Evolutionary conservation across 2,329 filamentous ascomycete species (phyloP).

Genomic region (Botrytis squamosa): DNA sequence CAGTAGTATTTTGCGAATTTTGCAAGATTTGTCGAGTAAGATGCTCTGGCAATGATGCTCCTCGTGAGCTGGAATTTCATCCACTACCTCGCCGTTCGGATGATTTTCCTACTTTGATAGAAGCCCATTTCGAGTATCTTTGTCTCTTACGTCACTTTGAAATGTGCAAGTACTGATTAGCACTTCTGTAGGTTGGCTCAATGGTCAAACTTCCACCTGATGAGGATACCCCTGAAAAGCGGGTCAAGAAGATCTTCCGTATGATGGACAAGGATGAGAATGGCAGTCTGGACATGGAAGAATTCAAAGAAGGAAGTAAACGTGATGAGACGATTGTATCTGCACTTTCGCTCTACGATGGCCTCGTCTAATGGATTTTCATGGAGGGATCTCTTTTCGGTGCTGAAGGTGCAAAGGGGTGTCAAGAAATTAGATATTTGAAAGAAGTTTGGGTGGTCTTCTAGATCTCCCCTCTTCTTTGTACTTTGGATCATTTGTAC

Average conservation of each 20-base stretch:
- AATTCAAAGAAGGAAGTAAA: slow-evolving; percentile 99
- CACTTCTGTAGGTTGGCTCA: slow-evolving; percentile 73
- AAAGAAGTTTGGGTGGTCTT: neutral
- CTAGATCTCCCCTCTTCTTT: slow-evolving; percentile 2
- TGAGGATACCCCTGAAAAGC: slow-evolving; percentile 98
- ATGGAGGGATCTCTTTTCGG: slow-evolving; percentile 11
- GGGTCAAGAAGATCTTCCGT: slow-evolving; percentile 95
- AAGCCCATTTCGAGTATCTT: neutral
- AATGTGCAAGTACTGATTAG: slow-evolving; percentile 15
- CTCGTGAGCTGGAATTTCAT: neutral
- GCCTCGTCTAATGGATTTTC: slow-evolving; percentile 66
- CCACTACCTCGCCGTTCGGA: neutral
- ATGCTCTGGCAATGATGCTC: neutral
- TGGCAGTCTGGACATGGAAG: slow-evolving; percentile 91
- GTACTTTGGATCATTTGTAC: slow-evolving; percentile 18
- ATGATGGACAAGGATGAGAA: slow-evolving; percentile 99
- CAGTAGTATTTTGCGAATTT: neutral
- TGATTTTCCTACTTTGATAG: neutral
- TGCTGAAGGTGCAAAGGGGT: slow-evolving; percentile 4
- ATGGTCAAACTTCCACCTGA: slow-evolving; percentile 99
- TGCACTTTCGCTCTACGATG: slow-evolving; percentile 92
- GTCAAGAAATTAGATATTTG: slow-evolving; percentile 18
- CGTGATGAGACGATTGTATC: slow-evolving; percentile 98
- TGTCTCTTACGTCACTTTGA: no score
- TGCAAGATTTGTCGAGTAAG: neutral